A percentile compares a stretch with the other conserved stretches of the same genome.
These are phyloP conservation scores for Aspergillus aculeatinus DNA, from an alignment of 2,329 filamentous ascomycete genomes.

Conservation along the genomic window DNA sequence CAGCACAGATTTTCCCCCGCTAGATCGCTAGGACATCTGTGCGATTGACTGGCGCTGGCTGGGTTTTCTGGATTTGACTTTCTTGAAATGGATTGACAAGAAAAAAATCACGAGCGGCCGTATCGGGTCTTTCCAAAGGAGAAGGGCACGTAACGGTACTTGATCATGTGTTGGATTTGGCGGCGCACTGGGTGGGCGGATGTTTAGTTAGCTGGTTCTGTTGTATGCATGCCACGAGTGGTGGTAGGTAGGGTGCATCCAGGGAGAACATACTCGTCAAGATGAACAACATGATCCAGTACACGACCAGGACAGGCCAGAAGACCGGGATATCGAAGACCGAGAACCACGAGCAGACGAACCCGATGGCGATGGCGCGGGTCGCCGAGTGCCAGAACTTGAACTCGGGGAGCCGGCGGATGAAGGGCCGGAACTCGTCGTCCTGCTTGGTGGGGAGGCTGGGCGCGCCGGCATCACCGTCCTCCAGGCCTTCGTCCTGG, in stretches of 20 bases:
- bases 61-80: not conserved
- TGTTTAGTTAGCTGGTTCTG: conserved; percentile 11
- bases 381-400: conserved; percentile 99
- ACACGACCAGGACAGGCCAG: conserved; percentile 97
- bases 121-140: conserved; percentile 86
- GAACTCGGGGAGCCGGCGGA: conserved; percentile 93
- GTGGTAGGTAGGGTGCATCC: not conserved
- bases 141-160: conserved; percentile 97
- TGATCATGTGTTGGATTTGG: conserved; percentile 99
- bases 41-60: not conserved
- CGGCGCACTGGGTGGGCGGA: conserved; percentile 70
- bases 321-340: conserved; percentile 97
- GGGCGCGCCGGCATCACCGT: conserved; percentile 69
- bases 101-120: conserved; percentile 38
- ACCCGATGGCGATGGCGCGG: conserved; percentile 76
- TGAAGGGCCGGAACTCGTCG: conserved; percentile 97
- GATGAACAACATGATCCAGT: conserved; percentile 96
- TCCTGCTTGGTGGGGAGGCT: conserved; percentile 87
- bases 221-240: not conserved
- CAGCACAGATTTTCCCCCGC: not conserved
- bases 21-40: not conserved
- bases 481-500: conserved; percentile 93
- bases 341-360: conserved; percentile 87
- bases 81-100: not conserved
- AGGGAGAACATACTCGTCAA: conserved; percentile 74